A percentile compares a stretch with the other conserved stretches of the same genome.
These are phyloP conservation scores for Taphrina communis DNA, from an alignment of 1,139 yeast species.

Conservation along the genomic window DNA sequence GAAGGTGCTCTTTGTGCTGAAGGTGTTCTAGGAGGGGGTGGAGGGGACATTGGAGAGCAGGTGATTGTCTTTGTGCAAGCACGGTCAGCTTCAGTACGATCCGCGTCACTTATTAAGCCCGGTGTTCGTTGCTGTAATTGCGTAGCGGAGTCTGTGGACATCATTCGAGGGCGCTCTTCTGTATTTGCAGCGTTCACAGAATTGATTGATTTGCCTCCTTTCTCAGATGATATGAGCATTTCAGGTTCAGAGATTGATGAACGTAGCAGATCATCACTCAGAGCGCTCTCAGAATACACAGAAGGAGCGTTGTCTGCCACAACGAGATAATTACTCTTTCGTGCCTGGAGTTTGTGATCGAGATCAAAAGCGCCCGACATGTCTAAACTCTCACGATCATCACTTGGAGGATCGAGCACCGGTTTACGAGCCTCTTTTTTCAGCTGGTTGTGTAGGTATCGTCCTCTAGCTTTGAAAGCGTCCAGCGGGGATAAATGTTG, in stretches of 20 bases:
- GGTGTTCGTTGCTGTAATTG: background rate
- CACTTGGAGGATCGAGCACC: background rate
- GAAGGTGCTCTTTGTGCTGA: background rate
- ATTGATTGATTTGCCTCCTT: background rate
- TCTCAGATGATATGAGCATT: background rate
- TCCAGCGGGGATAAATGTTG: slow-evolving; percentile 27
- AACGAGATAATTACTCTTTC: slow-evolving; percentile 11
- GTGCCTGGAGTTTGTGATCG: slow-evolving; percentile 14
- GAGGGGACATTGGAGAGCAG: background rate
- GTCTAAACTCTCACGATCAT: slow-evolving; percentile 5
- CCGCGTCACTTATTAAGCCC: background rate
- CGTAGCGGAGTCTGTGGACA: background rate
- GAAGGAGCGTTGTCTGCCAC: slow-evolving; percentile 18
- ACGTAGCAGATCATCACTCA: background rate
- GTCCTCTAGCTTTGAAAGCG: slow-evolving; percentile 29
- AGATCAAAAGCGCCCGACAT: slow-evolving; percentile 11
- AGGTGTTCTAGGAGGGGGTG: background rate
- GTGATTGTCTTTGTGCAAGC: background rate
- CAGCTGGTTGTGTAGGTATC: slow-evolving; percentile 14
- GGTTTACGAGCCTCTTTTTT: background rate
- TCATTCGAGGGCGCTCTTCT: background rate
- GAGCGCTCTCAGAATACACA: slow-evolving; percentile 7
- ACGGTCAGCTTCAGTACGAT: background rate
- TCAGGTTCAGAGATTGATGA: background rate
- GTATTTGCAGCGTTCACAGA: background rate